Evolutionary conservation across 768 basidiomycete genomes (phyloP).

Genomic region (Chiua virens): DNA sequence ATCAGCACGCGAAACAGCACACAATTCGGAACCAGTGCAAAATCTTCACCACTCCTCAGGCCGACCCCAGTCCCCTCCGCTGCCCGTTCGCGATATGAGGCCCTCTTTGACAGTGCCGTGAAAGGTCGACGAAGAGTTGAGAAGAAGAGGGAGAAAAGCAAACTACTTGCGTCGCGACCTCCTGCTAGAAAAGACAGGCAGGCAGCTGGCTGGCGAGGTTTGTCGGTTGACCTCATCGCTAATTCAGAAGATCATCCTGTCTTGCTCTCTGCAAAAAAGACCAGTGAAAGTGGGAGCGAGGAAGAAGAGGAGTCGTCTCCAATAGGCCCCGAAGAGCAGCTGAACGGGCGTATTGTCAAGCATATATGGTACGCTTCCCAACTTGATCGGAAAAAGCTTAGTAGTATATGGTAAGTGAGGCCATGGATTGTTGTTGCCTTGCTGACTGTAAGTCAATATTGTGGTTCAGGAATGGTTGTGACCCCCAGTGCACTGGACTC

Average conservation of each 20-base stretch:
- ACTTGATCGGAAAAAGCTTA: constrained; percentile 51
- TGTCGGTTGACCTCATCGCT: constrained; percentile 67
- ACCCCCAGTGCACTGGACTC: constrained; percentile 51
- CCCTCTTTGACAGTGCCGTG: constrained; percentile 62
- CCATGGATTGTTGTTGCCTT: not conserved
- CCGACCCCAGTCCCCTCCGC: constrained; percentile 68
- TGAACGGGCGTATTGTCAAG: constrained; percentile 58
- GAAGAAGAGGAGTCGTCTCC: constrained; percentile 27
- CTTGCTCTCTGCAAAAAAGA: constrained; percentile 13
- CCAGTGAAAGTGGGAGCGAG: constrained; percentile 11
- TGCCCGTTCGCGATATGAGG: constrained; percentile 66
- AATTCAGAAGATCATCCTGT: constrained; percentile 36
- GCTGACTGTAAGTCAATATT: not conserved
- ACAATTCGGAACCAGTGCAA: constrained; percentile 18
- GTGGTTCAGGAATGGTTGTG: constrained; percentile 65
- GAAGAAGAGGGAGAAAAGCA: constrained; percentile 26
- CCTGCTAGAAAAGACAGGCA: constrained; percentile 47
- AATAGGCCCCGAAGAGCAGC: constrained; percentile 44
- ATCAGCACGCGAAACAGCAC: constrained; percentile 32
- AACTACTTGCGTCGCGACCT: constrained; percentile 34
- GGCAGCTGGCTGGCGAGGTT: constrained; percentile 72
- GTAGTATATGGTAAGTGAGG: constrained; percentile 68
- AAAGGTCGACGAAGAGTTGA: constrained; percentile 45
- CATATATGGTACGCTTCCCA: constrained; percentile 63
- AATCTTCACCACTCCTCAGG: constrained; percentile 40